phyloP scores from a whole-genome alignment of 2,329 filamentous ascomycete species.

The Thielaviopsis populi region DNA sequence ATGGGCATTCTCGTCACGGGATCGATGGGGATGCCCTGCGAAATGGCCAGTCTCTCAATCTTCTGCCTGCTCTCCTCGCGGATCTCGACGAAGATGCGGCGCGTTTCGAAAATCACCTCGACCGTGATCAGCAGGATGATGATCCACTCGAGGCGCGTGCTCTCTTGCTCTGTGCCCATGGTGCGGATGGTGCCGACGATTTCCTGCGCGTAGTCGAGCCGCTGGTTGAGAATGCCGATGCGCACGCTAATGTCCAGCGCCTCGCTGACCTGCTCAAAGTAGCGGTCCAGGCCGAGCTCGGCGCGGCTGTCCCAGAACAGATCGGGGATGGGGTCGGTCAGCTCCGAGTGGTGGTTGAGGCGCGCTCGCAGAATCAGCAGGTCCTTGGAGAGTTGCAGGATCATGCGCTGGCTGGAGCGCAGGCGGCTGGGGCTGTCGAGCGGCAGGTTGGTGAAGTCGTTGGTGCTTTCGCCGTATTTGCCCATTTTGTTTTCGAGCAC shows the following conservation, averaged over 20 bases:
- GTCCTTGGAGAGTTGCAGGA: slow-evolving; percentile 86
- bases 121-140: slow-evolving; percentile 89
- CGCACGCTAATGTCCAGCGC: slow-evolving; percentile 82
- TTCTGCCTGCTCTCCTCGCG: slow-evolving; percentile 25
- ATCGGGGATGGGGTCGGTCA: slow-evolving; percentile 88
- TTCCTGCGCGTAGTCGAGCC: slow-evolving; percentile 95
- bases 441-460: slow-evolving; percentile 56
- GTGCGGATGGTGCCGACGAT: slow-evolving; percentile 82
- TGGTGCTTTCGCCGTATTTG: slow-evolving; percentile 75
- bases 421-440: slow-evolving; percentile 46
- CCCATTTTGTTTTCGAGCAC: slow-evolving; percentile 73
- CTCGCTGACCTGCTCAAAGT: slow-evolving; percentile 85
- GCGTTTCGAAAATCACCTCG: slow-evolving; percentile 77
- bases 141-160: slow-evolving; percentile 78
- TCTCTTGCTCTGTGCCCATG: slow-evolving; percentile 79
- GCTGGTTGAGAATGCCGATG: slow-evolving; percentile 85
- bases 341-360: slow-evolving; percentile 89
- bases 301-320: slow-evolving; percentile 90
- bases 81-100: slow-evolving; percentile 54
- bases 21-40: slow-evolving; percentile 14
- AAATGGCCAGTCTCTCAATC: slow-evolving; percentile 15
- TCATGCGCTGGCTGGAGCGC: slow-evolving; percentile 49
- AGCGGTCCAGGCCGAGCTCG: slow-evolving; percentile 79
- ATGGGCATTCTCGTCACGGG: slow-evolving; percentile 11
- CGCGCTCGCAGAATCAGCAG: slow-evolving; percentile 78